Conservation (phyloP, 495 filamentous ascomycete species). For the Rusavskia elegans region DNA sequence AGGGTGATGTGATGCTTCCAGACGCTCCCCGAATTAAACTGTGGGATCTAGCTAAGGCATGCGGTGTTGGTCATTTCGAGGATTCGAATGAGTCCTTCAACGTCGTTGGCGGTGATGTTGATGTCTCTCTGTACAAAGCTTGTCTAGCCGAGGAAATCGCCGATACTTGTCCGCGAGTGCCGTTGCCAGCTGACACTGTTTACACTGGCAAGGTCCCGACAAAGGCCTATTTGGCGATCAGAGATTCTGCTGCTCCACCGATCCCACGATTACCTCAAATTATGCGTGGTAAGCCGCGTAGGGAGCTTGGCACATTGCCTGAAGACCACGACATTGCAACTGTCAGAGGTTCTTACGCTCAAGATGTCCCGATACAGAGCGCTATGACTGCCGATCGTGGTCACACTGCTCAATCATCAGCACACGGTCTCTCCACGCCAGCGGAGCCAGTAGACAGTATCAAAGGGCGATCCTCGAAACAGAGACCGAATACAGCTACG, state of each 20-base stretch:
- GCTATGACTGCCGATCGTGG: background rate
- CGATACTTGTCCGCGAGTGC: constrained; percentile 52
- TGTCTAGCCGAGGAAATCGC: constrained; percentile 54
- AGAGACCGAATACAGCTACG: background rate
- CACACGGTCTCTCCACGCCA: background rate
- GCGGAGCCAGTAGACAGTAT: background rate
- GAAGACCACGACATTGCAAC: background rate
- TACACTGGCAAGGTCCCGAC: constrained; percentile 25
- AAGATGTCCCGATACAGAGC: too few species aligned
- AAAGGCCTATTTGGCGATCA: background rate
- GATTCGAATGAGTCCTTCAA: constrained; percentile 3
- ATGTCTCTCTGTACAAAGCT: constrained; percentile 40
- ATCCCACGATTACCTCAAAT: background rate
- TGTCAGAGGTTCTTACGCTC: too few species aligned
- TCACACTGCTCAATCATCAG: background rate
- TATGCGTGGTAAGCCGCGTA: background rate
- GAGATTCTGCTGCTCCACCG: background rate
- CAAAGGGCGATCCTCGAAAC: background rate
- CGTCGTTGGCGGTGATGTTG: constrained; percentile 15
- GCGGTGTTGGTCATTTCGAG: constrained; percentile 28
- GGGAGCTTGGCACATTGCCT: background rate
- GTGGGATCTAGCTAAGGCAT: constrained; percentile 31
- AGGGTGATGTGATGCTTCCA: constrained; percentile 30
- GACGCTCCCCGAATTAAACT: constrained; percentile 28
- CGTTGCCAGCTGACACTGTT: constrained; percentile 49